phyloP scores from a whole-genome alignment of 2,329 filamentous ascomycete genomes.

The Juglanconis juglandina region DNA sequence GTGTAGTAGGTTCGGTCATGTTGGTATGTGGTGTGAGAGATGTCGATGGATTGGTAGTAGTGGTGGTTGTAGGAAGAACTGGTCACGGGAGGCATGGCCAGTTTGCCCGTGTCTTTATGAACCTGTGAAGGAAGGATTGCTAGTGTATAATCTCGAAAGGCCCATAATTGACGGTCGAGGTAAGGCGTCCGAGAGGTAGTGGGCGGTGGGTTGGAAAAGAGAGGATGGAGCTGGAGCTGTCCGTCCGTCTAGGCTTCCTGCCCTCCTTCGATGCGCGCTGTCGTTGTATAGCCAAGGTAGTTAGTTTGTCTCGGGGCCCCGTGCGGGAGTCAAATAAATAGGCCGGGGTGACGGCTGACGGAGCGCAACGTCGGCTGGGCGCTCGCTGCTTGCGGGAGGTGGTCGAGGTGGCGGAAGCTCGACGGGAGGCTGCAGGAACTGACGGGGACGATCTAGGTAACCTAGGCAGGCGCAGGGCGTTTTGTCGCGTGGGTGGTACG shows the following conservation, averaged over 20 bases:
- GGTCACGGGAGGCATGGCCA: conserved; percentile 18
- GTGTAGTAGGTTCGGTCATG: conserved; percentile 35
- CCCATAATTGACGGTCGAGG: conserved; percentile 16
- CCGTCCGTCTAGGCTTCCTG: background rate
- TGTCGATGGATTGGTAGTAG: conserved; percentile 11
- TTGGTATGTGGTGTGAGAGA: conserved; percentile 7
- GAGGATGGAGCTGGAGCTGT: background rate
- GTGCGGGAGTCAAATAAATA: background rate
- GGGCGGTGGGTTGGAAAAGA: background rate
- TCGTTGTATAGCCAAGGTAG: background rate
- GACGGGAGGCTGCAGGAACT: conserved; percentile 10
- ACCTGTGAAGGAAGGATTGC: conserved; percentile 17
- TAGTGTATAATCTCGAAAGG: conserved; percentile 13
- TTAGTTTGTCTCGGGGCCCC: background rate
- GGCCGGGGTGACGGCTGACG: background rate
- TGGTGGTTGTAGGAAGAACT: background rate
- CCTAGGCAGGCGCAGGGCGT: conserved; percentile 6
- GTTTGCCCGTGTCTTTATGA: conserved; percentile 19
- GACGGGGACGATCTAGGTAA: background rate
- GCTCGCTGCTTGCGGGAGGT: conserved; percentile 9
- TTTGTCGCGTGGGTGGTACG: conserved; percentile 12
- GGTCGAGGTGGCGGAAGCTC: conserved; percentile 2
- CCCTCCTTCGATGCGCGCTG: conserved; percentile 1
- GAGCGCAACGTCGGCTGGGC: background rate
- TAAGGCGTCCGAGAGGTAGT: background rate